Conservation (phyloP, 176 grass and related monocot species). For the Oryza glumipatula region DNA sequence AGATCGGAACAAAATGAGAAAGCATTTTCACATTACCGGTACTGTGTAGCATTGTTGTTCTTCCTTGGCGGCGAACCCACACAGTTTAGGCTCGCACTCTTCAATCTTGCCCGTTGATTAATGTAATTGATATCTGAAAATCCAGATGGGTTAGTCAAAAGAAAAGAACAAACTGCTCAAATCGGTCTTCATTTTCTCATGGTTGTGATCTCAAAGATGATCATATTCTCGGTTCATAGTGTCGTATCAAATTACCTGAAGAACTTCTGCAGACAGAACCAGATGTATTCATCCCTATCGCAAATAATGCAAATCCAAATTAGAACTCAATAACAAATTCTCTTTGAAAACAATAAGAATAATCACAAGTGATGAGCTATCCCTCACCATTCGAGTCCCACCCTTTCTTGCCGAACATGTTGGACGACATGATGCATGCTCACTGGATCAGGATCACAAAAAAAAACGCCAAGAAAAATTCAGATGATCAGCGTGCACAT, state of each 20-base stretch:
- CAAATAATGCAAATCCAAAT: not conserved
- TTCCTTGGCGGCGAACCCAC: conserved; percentile 25
- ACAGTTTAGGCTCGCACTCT: conserved; percentile 45
- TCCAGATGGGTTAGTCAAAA: not conserved
- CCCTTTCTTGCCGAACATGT: conserved; percentile 68
- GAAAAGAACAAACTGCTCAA: not conserved
- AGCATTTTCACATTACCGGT: conserved; percentile 25
- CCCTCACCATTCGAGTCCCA: conserved; percentile 47
- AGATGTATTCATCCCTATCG: conserved; percentile 23
- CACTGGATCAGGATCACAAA: not conserved
- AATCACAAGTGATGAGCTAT: not conserved
- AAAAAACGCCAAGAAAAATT: not conserved
- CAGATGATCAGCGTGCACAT: not conserved
- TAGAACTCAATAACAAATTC: not conserved
- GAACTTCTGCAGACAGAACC: conserved; percentile 33
- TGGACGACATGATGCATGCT: conserved; percentile 64
- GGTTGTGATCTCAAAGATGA: too few species aligned
- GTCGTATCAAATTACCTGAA: conserved; percentile 34
- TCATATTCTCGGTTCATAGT: not conserved
- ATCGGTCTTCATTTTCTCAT: not conserved
- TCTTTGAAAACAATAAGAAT: not conserved
- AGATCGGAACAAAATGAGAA: not conserved
- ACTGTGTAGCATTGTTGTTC: conserved; percentile 29
- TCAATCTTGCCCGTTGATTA: conserved; percentile 41
- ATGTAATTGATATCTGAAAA: conserved; percentile 54